Evolutionary conservation across 768 basidiomycete genomes (phyloP).

Genomic region (Termitomyces sp.): DNA sequence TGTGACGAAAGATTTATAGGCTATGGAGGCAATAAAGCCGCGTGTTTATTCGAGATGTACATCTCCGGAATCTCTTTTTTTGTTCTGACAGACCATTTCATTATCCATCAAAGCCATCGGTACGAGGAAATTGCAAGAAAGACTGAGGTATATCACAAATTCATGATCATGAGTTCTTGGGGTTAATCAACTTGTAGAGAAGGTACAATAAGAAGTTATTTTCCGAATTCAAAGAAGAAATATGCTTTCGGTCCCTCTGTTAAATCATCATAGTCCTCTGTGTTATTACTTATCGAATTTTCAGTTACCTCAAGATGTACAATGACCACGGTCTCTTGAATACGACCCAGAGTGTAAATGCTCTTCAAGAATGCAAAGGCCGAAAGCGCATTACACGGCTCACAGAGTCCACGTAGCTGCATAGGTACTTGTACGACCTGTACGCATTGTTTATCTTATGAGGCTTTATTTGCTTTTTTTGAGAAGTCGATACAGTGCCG

Average conservation of each 20-base stretch:
- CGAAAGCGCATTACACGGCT: conserved; percentile 47
- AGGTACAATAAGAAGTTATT: conserved; percentile 76
- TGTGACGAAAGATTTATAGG: conserved; percentile 91
- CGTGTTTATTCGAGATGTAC: conserved; percentile 90
- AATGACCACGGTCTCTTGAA: conserved; percentile 48
- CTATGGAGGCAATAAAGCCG: conserved; percentile 91
- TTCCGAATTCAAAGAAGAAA: conserved; percentile 74
- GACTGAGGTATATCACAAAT: conserved; percentile 48
- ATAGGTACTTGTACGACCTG: background rate
- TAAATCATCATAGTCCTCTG: background rate
- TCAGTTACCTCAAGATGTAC: conserved; percentile 64
- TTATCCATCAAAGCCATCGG: conserved; percentile 82
- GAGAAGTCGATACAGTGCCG: background rate
- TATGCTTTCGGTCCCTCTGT: conserved; percentile 53
- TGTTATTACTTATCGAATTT: background rate
- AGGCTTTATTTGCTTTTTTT: background rate
- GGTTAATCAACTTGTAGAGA: conserved; percentile 39
- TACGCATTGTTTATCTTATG: background rate
- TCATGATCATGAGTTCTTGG: background rate
- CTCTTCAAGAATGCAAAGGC: conserved; percentile 62
- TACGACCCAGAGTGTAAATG: conserved; percentile 49
- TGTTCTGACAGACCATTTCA: conserved; percentile 83
- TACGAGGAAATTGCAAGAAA: conserved; percentile 76
- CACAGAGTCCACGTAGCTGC: conserved; percentile 24
- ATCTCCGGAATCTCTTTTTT: conserved; percentile 81